phyloP scores from a whole-genome alignment of 371 early-diverging fungal species.

The Fennellomyces sp. region DNA sequence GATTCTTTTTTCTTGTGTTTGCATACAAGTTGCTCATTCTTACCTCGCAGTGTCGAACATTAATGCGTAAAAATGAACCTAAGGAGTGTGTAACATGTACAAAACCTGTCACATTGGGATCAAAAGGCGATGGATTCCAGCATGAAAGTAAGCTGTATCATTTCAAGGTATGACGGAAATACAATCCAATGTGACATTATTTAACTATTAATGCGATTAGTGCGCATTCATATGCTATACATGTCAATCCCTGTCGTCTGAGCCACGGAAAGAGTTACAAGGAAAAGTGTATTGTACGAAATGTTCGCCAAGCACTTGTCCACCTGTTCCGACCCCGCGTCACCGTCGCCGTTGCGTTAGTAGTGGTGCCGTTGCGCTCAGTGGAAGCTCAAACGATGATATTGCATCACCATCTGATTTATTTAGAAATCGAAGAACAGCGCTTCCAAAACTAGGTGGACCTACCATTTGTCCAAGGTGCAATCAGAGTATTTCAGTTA shows the following conservation, averaged over 20 bases:
- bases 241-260: neutral
- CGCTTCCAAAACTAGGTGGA: conserved; percentile 50
- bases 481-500: conserved; percentile 45
- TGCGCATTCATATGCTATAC: neutral
- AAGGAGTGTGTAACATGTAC: neutral
- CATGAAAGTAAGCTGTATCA: neutral
- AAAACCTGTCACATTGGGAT: neutral
- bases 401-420: neutral
- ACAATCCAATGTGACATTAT: no score
- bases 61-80: neutral
- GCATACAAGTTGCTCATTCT: no score
- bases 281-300: neutral
- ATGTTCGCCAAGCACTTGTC: neutral
- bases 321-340: neutral
- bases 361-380: neutral
- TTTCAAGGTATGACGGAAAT: neutral
- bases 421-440: conserved; percentile 3
- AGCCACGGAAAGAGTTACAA: neutral
- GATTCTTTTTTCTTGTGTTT: neutral
- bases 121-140: neutral
- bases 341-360: conserved; percentile 6
- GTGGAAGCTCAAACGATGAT: neutral
- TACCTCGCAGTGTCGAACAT: neutral
- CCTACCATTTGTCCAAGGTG: conserved; percentile 53
- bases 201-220: neutral